These are phyloP conservation scores for Acer saccharum DNA, from an alignment of 345 rosid species.

Conservation along the genomic window DNA sequence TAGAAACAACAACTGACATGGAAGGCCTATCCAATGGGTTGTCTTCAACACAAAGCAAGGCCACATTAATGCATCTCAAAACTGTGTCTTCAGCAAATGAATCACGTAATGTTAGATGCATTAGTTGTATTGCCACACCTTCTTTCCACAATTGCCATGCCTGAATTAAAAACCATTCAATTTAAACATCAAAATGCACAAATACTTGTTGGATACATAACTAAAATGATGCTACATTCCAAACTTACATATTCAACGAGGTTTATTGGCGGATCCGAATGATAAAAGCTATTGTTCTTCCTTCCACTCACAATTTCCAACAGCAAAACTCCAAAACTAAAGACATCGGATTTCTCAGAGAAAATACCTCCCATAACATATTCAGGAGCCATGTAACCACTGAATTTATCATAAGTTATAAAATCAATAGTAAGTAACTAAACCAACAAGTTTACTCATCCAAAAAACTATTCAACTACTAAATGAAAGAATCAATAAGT, in stretches of 20 bases:
- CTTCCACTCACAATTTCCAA: constrained; percentile 24
- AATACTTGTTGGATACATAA: background rate
- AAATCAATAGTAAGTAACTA: background rate
- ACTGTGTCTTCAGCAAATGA: background rate
- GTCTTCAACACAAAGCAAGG: constrained; percentile 7
- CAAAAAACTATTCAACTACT: background rate
- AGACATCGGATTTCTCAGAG: constrained; percentile 32
- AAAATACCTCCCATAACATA: constrained; percentile 24
- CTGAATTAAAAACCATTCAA: background rate
- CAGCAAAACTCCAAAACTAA: constrained; percentile 22
- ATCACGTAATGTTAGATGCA: background rate
- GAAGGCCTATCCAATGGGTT: background rate
- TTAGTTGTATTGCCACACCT: constrained; percentile 1
- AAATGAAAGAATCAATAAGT: background rate
- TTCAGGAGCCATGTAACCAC: constrained; percentile 30
- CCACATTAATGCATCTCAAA: constrained; percentile 11
- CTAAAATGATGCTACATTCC: background rate
- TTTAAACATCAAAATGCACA: background rate
- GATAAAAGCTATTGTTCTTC: constrained; percentile 3
- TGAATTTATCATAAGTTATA: background rate
- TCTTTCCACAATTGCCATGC: constrained; percentile 28
- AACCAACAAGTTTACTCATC: background rate
- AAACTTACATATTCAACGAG: constrained; percentile 25
- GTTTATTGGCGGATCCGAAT: background rate
- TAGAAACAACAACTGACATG: background rate